Percentiles rank a stretch among this genome's conserved stretches.
Evolutionary conservation across 495 filamentous ascomycete species (phyloP).

Genomic region (Annulohypoxylon nitens): DNA sequence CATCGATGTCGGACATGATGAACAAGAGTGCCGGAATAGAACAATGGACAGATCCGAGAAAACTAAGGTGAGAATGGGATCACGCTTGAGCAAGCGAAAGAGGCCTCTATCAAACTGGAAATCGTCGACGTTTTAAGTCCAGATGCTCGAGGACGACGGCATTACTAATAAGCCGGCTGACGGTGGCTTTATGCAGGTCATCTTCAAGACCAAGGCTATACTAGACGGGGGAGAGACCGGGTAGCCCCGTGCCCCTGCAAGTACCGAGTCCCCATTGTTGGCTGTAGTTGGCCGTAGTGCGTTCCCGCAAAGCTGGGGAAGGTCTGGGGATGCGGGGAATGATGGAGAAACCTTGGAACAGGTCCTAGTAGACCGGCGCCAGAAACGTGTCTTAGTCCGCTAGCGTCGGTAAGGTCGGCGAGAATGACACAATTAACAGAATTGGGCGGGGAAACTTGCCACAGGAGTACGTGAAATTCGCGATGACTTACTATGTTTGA

Average conservation of each 20-base stretch:
- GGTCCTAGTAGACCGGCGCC: background rate
- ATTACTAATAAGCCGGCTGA: background rate
- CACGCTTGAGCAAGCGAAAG: background rate
- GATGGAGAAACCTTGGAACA: background rate
- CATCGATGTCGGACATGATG: background rate
- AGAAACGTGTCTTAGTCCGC: background rate
- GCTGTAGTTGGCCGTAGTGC: background rate
- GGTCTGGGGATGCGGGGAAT: background rate
- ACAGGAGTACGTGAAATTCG: background rate
- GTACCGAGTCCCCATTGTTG: background rate
- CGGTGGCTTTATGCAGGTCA: background rate
- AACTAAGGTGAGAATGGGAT: background rate
- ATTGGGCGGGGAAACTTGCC: background rate
- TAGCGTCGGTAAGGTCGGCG: conserved; percentile 1
- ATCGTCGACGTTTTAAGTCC: background rate
- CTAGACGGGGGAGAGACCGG: background rate
- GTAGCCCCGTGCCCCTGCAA: background rate
- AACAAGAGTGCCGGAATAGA: background rate
- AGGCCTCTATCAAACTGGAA: background rate
- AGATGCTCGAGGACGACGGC: background rate
- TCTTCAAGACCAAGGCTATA: background rate
- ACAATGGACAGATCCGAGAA: background rate
- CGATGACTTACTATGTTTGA: background rate
- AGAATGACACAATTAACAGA: background rate
- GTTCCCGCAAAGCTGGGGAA: conserved; percentile 1